Percentiles rank a stretch among this genome's conserved stretches.
Evolutionary conservation across 768 basidiomycete species (phyloP).

Genomic region (Exsudoporus frostii): DNA sequence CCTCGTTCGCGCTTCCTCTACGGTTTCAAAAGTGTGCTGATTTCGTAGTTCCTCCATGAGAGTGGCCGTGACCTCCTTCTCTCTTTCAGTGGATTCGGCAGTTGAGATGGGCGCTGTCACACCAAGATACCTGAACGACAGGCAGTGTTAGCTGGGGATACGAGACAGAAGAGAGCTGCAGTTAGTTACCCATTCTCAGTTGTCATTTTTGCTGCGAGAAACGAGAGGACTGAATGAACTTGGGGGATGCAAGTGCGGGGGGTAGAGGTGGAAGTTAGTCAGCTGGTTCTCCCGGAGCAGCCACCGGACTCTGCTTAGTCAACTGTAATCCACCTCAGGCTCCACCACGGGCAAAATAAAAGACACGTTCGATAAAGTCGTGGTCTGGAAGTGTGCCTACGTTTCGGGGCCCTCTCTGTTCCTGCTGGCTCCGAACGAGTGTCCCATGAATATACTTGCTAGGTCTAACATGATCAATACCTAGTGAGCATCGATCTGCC

Average conservation of each 20-base stretch:
- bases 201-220: constrained; percentile 31
- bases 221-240: constrained; percentile 6
- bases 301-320: constrained; percentile 26
- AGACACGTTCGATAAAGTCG: too few relatives aligned
- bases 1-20: constrained; percentile 86
- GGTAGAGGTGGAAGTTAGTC: constrained; percentile 14
- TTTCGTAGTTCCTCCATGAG: constrained; percentile 88
- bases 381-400: too few relatives aligned
- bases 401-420: too few relatives aligned
- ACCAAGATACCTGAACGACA: constrained; percentile 58
- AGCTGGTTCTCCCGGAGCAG: constrained; percentile 12
- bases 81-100: constrained; percentile 67
- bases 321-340: neutral
- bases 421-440: too few relatives aligned
- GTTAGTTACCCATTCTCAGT: constrained; percentile 40
- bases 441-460: neutral
- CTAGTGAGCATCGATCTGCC: neutral
- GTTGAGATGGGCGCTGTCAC: constrained; percentile 86
- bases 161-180: neutral
- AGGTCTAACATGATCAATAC: neutral
- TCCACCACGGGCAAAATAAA: too few relatives aligned
- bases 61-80: constrained; percentile 78
- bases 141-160: constrained; percentile 9
- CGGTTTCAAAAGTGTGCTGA: constrained; percentile 86
- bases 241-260: constrained; percentile 6